Conservation (phyloP, 805 yeast genomes). For the Ogataea ganodermae region DNA sequence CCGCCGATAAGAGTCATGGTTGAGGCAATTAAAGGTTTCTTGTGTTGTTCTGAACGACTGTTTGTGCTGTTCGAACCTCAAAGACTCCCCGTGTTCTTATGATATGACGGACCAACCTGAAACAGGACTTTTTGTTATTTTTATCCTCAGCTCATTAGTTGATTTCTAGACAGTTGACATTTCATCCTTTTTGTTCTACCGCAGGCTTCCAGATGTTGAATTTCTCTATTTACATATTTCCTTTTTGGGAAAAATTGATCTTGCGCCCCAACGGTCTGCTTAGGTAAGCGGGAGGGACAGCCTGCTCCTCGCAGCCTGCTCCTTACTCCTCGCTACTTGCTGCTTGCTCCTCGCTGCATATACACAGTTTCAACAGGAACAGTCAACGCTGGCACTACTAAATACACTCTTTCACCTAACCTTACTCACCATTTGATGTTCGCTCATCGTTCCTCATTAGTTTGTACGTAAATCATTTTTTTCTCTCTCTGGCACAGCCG, state of each 20-base stretch:
- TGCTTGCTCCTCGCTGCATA: too few species aligned
- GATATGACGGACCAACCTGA: too few species aligned
- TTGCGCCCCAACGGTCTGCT: neutral
- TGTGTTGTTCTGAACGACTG: neutral
- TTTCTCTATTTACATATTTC: conserved; percentile 9
- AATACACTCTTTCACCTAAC: too few species aligned
- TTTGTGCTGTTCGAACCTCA: neutral
- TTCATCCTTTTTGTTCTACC: conserved; percentile 4
- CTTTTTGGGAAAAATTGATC: conserved; percentile 4
- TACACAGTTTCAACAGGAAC: too few species aligned
- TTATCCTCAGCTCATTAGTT: neutral
- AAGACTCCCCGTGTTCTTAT: too few species aligned
- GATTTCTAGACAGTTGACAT: neutral
- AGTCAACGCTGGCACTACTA: too few species aligned
- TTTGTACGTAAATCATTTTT: neutral
- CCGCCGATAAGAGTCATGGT: conserved; percentile 35
- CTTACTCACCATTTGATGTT: too few species aligned
- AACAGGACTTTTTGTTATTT: neutral
- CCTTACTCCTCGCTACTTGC: too few species aligned
- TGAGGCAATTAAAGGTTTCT: neutral
- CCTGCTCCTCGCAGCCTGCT: too few species aligned
- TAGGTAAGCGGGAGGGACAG: neutral
- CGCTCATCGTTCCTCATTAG: too few species aligned
- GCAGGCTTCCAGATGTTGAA: conserved; percentile 7
- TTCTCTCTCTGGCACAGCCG: conserved; percentile 1